A percentile compares a stretch with the other conserved stretches of the same genome.
These are phyloP conservation scores for Populus hybrid DNA, from an alignment of 441 rosid genomes.

Conservation along the genomic window DNA sequence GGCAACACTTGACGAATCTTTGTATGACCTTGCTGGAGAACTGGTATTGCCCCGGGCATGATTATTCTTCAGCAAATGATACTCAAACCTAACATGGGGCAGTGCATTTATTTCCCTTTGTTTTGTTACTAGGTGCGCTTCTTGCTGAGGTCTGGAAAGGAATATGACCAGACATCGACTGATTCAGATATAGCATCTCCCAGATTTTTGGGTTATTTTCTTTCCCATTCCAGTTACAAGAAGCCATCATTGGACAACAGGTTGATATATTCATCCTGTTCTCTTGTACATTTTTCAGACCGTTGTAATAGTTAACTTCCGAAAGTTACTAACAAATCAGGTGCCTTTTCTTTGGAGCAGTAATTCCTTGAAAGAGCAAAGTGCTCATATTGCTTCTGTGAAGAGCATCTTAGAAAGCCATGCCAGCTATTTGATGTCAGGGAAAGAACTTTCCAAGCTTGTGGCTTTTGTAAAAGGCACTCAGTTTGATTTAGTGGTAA, in stretches of 20 bases:
- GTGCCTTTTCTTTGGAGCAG: constrained; percentile 38
- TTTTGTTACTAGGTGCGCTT: constrained; percentile 71
- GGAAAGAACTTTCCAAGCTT: constrained; percentile 97
- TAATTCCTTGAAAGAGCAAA: constrained; percentile 77
- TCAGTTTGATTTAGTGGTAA: constrained; percentile 97
- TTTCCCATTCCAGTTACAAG: constrained; percentile 71
- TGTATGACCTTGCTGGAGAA: constrained; percentile 99
- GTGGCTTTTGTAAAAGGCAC: constrained; percentile 99
- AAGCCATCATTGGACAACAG: constrained; percentile 75
- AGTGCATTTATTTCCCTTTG: constrained; percentile 6
- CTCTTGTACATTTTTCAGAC: constrained; percentile 6
- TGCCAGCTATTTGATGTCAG: constrained; percentile 96
- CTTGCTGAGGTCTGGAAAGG: constrained; percentile 96
- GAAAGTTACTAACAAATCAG: constrained; percentile 7
- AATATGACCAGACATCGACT: constrained; percentile 67
- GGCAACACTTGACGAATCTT: constrained; percentile 97
- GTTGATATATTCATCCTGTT: constrained; percentile 33
- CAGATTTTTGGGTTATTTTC: constrained; percentile 81
- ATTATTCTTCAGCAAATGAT: constrained; percentile 18
- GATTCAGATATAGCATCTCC: constrained; percentile 83
- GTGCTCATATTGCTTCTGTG: constrained; percentile 84
- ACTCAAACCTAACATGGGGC: not conserved
- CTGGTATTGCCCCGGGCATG: constrained; percentile 48
- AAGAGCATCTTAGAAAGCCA: constrained; percentile 91
- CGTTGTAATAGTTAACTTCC: constrained; percentile 1